Base-by-base conservation (phyloP, 2,329 filamentous ascomycete species). In the Cercospora nicotianae region DNA sequence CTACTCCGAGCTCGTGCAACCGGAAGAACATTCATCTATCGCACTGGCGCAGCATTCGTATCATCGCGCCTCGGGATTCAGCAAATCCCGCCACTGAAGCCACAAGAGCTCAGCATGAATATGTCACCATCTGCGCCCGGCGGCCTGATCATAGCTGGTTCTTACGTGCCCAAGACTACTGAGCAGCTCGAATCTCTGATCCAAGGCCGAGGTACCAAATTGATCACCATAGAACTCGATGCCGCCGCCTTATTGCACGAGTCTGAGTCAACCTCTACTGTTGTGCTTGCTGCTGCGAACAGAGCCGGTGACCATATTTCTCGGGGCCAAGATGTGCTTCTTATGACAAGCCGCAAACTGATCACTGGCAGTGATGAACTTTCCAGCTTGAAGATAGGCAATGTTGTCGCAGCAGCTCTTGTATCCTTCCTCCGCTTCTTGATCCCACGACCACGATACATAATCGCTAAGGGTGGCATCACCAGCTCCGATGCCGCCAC, bases 381-480 rank as follows among this genome's bases (percentile, higher is more conserved):
- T 1, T 81, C 81, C 9, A 86, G 83, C 57, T 75, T 89, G 10
- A 80, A 83, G 16, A 87, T 88, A 64, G 86, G 86, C 0, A 80
- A 81, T 1, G 80, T 79, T 0, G 82, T 88, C 10, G 86, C 86
- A 0, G 77, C 79, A 5, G 81, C 82, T 0, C 76, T 88, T 18
- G 86, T 88, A 0, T 76, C 77, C 1, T 83, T 88, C 51, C 70
- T 88, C 0, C 77, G 79, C 5, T 73, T 75, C 0, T 76, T 88
- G 7, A 77, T 83, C 5, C 79, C 82, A 7, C 80, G 82, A 36
- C 86, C 86, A 2, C 76, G 85, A 57, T 88, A 87, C 70, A 77
- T 88, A 2, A 85, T 88, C 73, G 85, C 86, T 0, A 88, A 86
- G 75, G 86, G 87, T 0, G 86, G 86, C 5, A 88, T 88, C 42